phyloP scores from a whole-genome alignment of 176 grass and related monocot species.

The Hyparrhenia diplandra region DNA sequence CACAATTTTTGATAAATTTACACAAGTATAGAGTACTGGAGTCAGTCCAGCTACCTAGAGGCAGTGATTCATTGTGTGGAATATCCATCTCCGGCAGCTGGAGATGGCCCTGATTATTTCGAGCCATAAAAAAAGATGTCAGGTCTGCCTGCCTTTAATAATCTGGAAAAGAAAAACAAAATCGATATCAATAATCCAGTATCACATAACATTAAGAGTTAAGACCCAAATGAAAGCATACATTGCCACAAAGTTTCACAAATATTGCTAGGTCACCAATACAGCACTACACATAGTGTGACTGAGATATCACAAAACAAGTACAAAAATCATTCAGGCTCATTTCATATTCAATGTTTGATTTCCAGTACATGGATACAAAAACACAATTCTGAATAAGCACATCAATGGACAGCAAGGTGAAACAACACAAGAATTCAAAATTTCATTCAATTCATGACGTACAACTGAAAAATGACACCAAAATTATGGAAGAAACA shows the following conservation, averaged over 20 bases:
- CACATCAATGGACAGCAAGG: not conserved
- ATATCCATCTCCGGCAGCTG: constrained; percentile 36
- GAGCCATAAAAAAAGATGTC: constrained; percentile 27
- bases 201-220: not conserved
- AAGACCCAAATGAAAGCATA: not conserved
- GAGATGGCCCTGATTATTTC: constrained; percentile 19
- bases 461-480: not conserved
- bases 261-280: not conserved
- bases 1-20: constrained; percentile 9
- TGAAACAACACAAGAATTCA: not conserved
- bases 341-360: not conserved
- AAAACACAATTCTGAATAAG: constrained; percentile 3
- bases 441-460: not conserved
- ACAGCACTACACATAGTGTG: not conserved
- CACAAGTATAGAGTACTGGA: not conserved
- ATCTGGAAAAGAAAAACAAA: constrained; percentile 22
- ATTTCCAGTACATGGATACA: not conserved
- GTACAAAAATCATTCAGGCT: not conserved
- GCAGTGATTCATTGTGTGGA: constrained; percentile 6
- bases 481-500: not conserved
- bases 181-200: constrained; percentile 16
- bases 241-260: not conserved
- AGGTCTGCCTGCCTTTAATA: not conserved
- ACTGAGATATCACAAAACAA: not conserved
- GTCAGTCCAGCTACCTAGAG: constrained; percentile 36